Evolutionary conservation across 768 basidiomycete species (phyloP).

Genomic region (Tremella mesenterica): DNA sequence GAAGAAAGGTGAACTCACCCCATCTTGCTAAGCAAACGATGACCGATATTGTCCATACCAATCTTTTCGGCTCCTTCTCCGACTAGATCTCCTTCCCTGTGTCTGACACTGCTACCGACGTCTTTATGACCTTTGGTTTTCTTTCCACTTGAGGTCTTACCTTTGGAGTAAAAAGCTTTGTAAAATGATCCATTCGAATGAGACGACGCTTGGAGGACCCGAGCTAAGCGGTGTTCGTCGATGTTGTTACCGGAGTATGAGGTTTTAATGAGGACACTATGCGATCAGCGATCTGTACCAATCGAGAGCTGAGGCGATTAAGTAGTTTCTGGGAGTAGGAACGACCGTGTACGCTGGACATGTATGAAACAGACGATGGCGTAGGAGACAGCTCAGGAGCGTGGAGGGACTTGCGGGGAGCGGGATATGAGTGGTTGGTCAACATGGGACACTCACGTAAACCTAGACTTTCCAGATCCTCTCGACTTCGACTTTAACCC

Average conservation of each 20-base stretch:
- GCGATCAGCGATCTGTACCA: not conserved
- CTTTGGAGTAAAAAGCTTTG: constrained; percentile 42
- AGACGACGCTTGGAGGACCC: constrained; percentile 42
- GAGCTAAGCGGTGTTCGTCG: constrained; percentile 56
- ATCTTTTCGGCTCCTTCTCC: constrained; percentile 79
- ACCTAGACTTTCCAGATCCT: constrained; percentile 60
- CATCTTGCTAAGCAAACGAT: constrained; percentile 78
- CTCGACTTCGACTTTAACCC: constrained; percentile 65
- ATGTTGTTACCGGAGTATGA: constrained; percentile 52
- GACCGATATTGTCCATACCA: constrained; percentile 69
- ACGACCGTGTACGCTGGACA: too few species aligned
- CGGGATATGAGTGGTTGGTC: not conserved
- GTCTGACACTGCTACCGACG: constrained; percentile 47
- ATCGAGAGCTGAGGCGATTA: too few species aligned
- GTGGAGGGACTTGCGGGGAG: not conserved
- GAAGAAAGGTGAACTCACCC: constrained; percentile 47
- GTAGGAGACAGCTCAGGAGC: too few species aligned
- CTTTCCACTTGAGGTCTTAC: constrained; percentile 42
- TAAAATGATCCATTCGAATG: constrained; percentile 34
- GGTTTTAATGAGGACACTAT: constrained; percentile 59
- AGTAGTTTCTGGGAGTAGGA: too few species aligned
- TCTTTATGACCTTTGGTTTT: constrained; percentile 21
- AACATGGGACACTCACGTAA: constrained; percentile 50
- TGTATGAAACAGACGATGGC: too few species aligned
- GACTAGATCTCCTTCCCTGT: constrained; percentile 77